Percentiles rank a stretch among this genome's conserved stretches.
Conservation (phyloP, 257 asterid genomes). For the Nicotiana noctiflora region DNA sequence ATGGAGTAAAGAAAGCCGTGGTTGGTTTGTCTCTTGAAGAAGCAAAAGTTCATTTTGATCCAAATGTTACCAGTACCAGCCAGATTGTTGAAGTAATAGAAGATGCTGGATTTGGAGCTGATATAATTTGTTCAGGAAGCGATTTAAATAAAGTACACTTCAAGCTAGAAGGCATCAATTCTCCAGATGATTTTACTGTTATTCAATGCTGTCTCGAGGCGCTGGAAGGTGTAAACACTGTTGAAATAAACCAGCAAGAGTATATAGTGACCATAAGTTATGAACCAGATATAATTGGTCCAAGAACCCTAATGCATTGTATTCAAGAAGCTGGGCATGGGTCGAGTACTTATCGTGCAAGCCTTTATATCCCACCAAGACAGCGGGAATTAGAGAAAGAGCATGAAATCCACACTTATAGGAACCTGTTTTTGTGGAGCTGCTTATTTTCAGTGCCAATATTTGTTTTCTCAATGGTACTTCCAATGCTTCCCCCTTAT, state of each 20-base stretch:
- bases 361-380: conserved; percentile 66
- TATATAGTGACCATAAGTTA: conserved; percentile 50
- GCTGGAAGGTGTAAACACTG: conserved; percentile 75
- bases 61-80: conserved; percentile 55
- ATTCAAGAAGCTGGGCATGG: conserved; percentile 59
- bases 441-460: conserved; percentile 84
- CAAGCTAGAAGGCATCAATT: conserved; percentile 59
- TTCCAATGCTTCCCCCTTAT: conserved; percentile 91
- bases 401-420: conserved; percentile 52
- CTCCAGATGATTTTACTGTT: conserved; percentile 44
- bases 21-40: conserved; percentile 99
- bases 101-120: conserved; percentile 94
- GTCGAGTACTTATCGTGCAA: conserved; percentile 50
- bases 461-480: conserved; percentile 74
- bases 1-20: conserved; percentile 87
- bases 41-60: conserved; percentile 94
- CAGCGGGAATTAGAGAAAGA: conserved; percentile 67
- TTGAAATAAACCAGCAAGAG: conserved; percentile 50
- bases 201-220: conserved; percentile 51
- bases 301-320: conserved; percentile 76
- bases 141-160: conserved; percentile 69
- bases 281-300: conserved; percentile 81
- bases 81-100: conserved; percentile 60
- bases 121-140: conserved; percentile 69
- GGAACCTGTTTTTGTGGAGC: conserved; percentile 82